phyloP scores from a whole-genome alignment of 164 flowering plant genomes.

The Nelumbo lutea region DNA sequence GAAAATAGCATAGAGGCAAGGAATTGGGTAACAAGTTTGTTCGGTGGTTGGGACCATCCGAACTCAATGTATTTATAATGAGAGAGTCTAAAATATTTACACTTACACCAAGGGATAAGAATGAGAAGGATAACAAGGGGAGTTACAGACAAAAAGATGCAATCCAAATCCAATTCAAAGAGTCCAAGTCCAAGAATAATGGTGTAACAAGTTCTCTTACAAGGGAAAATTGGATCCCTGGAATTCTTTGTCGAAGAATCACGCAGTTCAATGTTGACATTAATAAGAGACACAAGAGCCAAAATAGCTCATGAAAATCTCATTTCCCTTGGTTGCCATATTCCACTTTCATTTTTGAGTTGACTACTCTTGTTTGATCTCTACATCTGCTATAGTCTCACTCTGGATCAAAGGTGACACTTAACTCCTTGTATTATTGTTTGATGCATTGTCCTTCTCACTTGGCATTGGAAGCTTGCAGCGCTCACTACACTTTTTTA shows the following conservation, averaged over 20 bases:
- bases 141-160: no score
- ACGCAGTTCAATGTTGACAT: no score
- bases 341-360: slow-evolving; percentile 91
- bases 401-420: slow-evolving; percentile 31
- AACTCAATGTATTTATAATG: no score
- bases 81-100: no score
- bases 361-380: slow-evolving; percentile 84
- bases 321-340: slow-evolving; percentile 31
- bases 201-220: no score
- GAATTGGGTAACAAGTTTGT: no score
- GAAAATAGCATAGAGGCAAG: no score
- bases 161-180: no score
- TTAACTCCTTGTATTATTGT: slow-evolving; percentile 58
- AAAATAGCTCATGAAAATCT: neutral
- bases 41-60: no score
- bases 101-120: no score
- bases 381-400: slow-evolving; percentile 43
- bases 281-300: neutral
- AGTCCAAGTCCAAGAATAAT: no score
- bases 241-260: neutral
- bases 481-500: slow-evolving; percentile 92
- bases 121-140: no score
- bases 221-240: neutral
- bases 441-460: slow-evolving; percentile 59
- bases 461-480: slow-evolving; percentile 93